Evolutionary conservation across 83 land plant species (phyloP).

Genomic region (Picea abies): DNA sequence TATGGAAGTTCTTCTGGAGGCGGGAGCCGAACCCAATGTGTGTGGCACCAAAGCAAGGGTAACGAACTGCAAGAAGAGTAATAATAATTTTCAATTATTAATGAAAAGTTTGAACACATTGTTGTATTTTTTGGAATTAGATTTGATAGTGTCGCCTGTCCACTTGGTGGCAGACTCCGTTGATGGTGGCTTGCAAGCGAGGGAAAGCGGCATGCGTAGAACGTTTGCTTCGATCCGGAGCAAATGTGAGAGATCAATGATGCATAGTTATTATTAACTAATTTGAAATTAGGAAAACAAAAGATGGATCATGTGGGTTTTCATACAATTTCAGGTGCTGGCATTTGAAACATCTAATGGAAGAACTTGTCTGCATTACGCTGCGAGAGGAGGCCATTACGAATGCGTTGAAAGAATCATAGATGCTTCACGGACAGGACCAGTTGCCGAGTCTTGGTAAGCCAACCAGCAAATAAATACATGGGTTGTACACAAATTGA

Average conservation of each 20-base stretch:
- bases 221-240: not conserved
- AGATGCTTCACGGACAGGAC: constrained; percentile 7
- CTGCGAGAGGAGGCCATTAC: constrained; percentile 27
- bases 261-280: not conserved
- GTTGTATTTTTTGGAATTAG: not conserved
- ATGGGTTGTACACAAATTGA: too few species aligned
- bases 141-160: too few species aligned
- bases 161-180: constrained; percentile 17
- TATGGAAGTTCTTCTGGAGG: not conserved
- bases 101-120: not conserved
- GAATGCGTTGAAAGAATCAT: constrained; percentile 20
- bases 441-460: constrained; percentile 22
- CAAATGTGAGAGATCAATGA: constrained; percentile 7
- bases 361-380: constrained; percentile 34
- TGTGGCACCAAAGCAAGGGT: not conserved
- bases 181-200: constrained; percentile 26
- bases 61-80: not conserved
- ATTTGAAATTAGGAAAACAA: not conserved
- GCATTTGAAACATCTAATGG: constrained; percentile 15
- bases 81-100: not conserved
- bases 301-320: not conserved
- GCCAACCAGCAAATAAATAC: too few species aligned
- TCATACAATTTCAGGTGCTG: constrained; percentile 19
- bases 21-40: constrained; percentile 3
- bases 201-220: constrained; percentile 18